Evolutionary conservation across 2,329 filamentous ascomycete genomes (phyloP).

Genomic region (Trichoderma sp.): DNA sequence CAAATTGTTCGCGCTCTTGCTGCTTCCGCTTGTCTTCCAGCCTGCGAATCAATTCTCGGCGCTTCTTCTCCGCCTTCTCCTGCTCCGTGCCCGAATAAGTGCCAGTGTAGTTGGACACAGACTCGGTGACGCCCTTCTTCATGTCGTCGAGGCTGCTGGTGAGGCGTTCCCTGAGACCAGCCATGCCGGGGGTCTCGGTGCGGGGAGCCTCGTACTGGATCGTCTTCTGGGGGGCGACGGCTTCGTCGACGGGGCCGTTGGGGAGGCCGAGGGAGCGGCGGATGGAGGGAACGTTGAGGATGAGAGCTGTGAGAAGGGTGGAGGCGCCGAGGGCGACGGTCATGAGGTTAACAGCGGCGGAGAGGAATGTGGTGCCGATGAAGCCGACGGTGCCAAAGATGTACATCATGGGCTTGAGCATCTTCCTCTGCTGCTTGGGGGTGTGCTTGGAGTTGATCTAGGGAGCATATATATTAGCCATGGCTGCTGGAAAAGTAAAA

Average conservation of each 20-base stretch:
- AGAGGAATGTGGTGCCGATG: conserved; percentile 45
- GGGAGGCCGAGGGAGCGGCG: conserved; percentile 41
- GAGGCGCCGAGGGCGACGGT: conserved; percentile 40
- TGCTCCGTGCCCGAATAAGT: conserved; percentile 31
- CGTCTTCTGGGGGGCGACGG: conserved; percentile 14
- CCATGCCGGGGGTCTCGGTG: not conserved
- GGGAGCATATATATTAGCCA: conserved; percentile 20
- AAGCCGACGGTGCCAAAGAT: conserved; percentile 44
- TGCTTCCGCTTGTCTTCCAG: conserved; percentile 36
- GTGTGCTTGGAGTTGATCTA: conserved; percentile 38
- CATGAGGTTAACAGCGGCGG: conserved; percentile 50
- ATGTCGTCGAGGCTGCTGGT: conserved; percentile 34
- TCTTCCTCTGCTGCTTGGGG: conserved; percentile 33
- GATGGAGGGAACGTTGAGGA: conserved; percentile 38
- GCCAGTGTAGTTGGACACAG: conserved; percentile 36
- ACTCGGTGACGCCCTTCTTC: conserved; percentile 38
- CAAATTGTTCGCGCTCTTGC: conserved; percentile 38
- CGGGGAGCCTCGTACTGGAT: conserved; percentile 38
- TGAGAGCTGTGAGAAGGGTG: conserved; percentile 35
- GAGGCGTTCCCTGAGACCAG: conserved; percentile 29
- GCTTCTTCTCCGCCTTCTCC: conserved; percentile 36
- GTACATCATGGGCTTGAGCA: conserved; percentile 43
- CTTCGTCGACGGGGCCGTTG: conserved; percentile 28
- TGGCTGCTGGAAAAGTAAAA: too few relatives aligned
- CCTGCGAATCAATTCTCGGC: conserved; percentile 34